Evolutionary conservation across 495 filamentous ascomycete genomes (phyloP), one percentile per base, ranked within the genome.

Genomic region (Trichoderma reesei): DNA sequence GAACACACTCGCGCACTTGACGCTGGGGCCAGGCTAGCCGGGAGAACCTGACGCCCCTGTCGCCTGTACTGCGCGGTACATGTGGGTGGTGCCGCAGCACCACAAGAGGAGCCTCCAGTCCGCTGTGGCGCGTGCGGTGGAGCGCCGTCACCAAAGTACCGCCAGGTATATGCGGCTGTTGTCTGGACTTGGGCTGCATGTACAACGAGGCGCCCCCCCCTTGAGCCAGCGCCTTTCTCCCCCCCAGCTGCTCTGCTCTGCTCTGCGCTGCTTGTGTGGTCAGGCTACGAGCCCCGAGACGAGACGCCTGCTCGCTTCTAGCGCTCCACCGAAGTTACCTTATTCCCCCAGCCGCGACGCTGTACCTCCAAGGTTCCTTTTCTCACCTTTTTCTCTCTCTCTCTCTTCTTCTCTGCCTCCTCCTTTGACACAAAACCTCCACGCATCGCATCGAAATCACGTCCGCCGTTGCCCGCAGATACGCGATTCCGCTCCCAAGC

Each of bases 301-400:
- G 46, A 10, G 14, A 26, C 20, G 51, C 51, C 18, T 56, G 46
- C 51, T 56, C 51, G 51, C 51, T 56, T 56, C 51, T 33, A 31
- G 51, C 34, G 51, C 51, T 56, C 51, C 51, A 56, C 51, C 51
- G 51, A n/a, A 56, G 51, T 56, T 56, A 56, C 51, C 51, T 56
- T 56, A 56, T 56, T 56, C 51, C 51, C 51, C 51, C 51, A 56
- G 51, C 51, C 51, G 51, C 51, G 51, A 56, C 51, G 62, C 33
- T 13, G 62, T 48, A 48, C 62, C 42, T 36, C 41, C 42, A 26
- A 63, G 56, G 26, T 63, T 63, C 41, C 36, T 64, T 64, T 26
- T 54, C 34, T 39, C 56, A 13, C 48, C 62, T 48, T 51, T 38
- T 37, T 48, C 10, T 11, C 36, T 14, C 44, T 56, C 44, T 39